Conservation (phyloP, 1,284 basidiomycete genomes). For the Ceratobasidium sp. region DNA sequence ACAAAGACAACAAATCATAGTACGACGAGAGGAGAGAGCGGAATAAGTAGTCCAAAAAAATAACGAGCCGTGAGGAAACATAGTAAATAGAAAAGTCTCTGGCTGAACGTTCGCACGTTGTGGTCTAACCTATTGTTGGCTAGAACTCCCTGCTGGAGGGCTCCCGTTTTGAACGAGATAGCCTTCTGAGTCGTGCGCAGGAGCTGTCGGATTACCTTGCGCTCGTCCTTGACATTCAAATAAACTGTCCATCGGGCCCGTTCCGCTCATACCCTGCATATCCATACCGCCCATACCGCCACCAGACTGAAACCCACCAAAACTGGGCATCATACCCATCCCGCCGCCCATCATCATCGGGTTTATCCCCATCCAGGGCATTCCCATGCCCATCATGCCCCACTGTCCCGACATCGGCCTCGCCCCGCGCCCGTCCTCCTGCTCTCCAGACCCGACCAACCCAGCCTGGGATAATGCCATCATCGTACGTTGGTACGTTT, state of each 20-base stretch:
- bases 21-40: too few relatives aligned
- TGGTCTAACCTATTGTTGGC: background rate
- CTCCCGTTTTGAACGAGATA: background rate
- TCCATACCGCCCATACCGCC: too few relatives aligned
- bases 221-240: too few relatives aligned
- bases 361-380: conserved; percentile 12
- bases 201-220: too few relatives aligned
- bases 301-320: too few relatives aligned
- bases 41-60: too few relatives aligned
- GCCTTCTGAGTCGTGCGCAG: too few relatives aligned
- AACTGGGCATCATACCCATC: conserved; percentile 25
- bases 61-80: too few relatives aligned
- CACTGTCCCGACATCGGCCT: conserved; percentile 43
- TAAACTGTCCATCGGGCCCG: conserved; percentile 7
- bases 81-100: too few relatives aligned
- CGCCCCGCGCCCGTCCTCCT: conserved; percentile 60
- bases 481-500: conserved; percentile 87
- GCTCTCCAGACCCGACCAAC: conserved; percentile 61
- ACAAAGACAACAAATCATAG: too few relatives aligned
- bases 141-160: background rate
- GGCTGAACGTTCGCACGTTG: too few relatives aligned
- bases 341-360: conserved; percentile 39
- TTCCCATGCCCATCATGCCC: conserved; percentile 41
- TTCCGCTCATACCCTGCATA: conserved; percentile 34
- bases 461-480: conserved; percentile 84